These are phyloP conservation scores for Adansonia rubrostipa DNA, from an alignment of 441 rosid genomes.

Conservation along the genomic window DNA sequence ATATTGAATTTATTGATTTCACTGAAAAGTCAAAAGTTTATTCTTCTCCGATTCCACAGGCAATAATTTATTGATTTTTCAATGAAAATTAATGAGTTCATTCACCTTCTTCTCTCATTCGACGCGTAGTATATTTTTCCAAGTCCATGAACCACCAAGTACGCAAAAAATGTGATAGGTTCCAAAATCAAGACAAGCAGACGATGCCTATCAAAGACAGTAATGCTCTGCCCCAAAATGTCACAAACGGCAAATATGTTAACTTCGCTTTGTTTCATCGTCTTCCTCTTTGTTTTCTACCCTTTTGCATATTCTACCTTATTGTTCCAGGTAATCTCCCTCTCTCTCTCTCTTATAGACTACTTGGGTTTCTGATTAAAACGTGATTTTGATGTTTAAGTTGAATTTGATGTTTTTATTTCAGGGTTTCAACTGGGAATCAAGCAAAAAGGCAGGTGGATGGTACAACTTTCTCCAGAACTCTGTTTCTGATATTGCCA, in stretches of 20 bases:
- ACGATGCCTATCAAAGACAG: background rate
- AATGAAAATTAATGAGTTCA: background rate
- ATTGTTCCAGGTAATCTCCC: slow-evolving; percentile 50
- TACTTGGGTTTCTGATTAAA: background rate
- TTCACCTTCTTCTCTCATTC: background rate
- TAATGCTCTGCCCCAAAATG: background rate
- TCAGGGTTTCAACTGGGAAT: slow-evolving; percentile 52
- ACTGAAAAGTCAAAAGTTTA: no score
- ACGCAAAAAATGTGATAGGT: no score
- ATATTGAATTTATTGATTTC: no score
- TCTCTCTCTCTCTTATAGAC: no score
- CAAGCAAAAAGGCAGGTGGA: slow-evolving; percentile 52
- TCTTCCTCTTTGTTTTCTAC: slow-evolving; percentile 39
- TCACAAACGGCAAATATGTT: background rate
- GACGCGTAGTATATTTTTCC: background rate
- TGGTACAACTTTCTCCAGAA: slow-evolving; percentile 60
- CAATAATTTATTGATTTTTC: no score
- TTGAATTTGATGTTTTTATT: background rate
- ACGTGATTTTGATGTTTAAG: background rate
- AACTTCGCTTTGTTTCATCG: slow-evolving; percentile 26
- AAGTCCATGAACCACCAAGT: background rate
- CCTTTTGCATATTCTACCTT: slow-evolving; percentile 37
- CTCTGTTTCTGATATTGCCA: slow-evolving; percentile 48
- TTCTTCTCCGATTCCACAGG: background rate
- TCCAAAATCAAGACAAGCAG: no score